Base-by-base conservation (phyloP, 768 basidiomycete species). In the Boletus huronensis region DNA sequence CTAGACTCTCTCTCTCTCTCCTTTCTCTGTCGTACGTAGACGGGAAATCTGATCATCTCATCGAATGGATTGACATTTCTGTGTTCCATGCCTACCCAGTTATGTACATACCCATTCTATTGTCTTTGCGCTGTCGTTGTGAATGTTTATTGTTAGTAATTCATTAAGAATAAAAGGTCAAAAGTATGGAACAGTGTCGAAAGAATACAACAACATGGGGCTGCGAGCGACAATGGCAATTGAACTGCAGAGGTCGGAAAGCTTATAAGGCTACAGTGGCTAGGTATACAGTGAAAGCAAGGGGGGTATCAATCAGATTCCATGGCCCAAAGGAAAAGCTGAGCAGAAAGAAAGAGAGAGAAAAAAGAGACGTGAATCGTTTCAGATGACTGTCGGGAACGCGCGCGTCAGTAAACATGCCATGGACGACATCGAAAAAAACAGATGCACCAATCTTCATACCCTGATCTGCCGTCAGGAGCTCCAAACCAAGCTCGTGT, bases 391-490 rank as follows among this genome's bases (percentile, higher is more conserved):
- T 78, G 55, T 23, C 43, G 8, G 47, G 42, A 10, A n/a, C 5
- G 44, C 53, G n/a, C 28, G 35, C 2, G 47, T 56, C 50, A 56
- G 44, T 21, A 39, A 51, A 51, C 40, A 25, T 2, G 26, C 5
- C 26, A 13, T n/a, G 17, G 16, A 19, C 40, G 58, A 40, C 10
- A 7, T 8, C 17, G 8, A 26, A 4, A 3, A 36, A 5, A 13
- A 40, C 7, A 23, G 26, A 80, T 87, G 64, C 67, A 93, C 92
- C 75, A 44, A 95, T 86, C 58, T 79, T 79, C 83, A 88, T 88
- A 19, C 94, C 95, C 70, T 88, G 90, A 45, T 84, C 81, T 28
- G 83, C 88, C 29, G 82, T 81, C 36, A 90, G 60, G 43, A 96
- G 78, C 53, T 83, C 78, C 21, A 83, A 81, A 0, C 93, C 95